phyloP scores from a whole-genome alignment of 495 filamentous ascomycete genomes.

The Xylaria castorea region DNA sequence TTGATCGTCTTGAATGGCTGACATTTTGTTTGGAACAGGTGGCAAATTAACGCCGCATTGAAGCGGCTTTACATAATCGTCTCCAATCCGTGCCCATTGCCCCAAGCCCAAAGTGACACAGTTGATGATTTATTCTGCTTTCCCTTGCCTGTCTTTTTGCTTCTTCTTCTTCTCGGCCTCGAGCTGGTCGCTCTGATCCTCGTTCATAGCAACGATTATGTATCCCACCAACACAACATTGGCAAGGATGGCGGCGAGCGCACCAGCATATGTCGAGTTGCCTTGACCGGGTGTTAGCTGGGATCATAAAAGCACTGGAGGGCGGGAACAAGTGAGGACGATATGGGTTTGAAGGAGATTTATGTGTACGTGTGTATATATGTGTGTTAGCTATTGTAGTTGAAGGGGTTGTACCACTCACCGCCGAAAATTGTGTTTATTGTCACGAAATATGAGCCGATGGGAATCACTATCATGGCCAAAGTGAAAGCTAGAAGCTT shows the following conservation, averaged over 20 bases:
- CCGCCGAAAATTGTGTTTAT: slow-evolving; percentile 79
- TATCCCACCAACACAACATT: slow-evolving; percentile 93
- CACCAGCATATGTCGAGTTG: slow-evolving; percentile 86
- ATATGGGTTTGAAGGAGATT: not conserved
- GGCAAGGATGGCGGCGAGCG: slow-evolving; percentile 82
- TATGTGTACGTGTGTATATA: not conserved
- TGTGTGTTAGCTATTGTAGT: not conserved
- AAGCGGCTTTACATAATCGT: not conserved
- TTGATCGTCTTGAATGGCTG: not conserved
- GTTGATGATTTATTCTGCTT: slow-evolving; percentile 23
- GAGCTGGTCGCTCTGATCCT: slow-evolving; percentile 72
- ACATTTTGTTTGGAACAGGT: not conserved
- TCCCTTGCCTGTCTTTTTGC: slow-evolving; percentile 24
- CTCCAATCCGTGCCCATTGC: not conserved
- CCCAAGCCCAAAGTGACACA: not conserved
- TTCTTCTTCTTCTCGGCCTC: slow-evolving; percentile 42
- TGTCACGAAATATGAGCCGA: slow-evolving; percentile 85
- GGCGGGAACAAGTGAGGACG: not conserved
- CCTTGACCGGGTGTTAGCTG: slow-evolving; percentile 47
- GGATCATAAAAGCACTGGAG: too few relatives aligned
- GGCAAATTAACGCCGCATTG: not conserved
- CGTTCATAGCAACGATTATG: slow-evolving; percentile 87
- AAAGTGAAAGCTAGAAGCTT: slow-evolving; percentile 90
- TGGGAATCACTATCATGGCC: slow-evolving; percentile 85
- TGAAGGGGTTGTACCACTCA: slow-evolving; percentile 44